Conservation (phyloP, 495 filamentous ascomycete species). For the Talaromyces liani region DNA sequence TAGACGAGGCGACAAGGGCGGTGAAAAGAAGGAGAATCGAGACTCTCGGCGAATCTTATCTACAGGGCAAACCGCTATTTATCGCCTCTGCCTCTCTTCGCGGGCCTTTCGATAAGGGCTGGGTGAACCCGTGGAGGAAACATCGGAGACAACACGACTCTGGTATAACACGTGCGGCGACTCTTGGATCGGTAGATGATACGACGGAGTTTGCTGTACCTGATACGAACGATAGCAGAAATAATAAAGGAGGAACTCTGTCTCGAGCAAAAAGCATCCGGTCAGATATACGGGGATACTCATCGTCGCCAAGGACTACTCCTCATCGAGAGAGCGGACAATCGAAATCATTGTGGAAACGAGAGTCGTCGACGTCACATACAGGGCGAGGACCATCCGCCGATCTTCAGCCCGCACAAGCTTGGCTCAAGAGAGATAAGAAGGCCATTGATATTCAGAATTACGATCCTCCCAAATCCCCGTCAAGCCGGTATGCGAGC, state of each 20-base stretch:
- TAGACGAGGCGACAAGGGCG: slow-evolving; percentile 35
- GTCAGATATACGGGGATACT: neutral
- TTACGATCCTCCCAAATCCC: slow-evolving; percentile 36
- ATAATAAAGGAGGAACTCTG: neutral
- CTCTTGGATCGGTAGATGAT: neutral
- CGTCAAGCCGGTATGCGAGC: slow-evolving; percentile 9
- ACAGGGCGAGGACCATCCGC: neutral
- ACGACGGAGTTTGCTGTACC: neutral
- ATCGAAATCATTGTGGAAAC: neutral
- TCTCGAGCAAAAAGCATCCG: neutral
- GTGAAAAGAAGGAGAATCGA: slow-evolving; percentile 52
- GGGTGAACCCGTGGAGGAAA: slow-evolving; percentile 59
- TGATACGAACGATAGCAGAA: neutral
- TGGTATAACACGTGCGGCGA: neutral
- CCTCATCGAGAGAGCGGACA: neutral
- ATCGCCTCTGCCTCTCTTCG: slow-evolving; percentile 55
- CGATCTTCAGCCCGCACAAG: neutral
- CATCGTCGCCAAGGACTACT: neutral
- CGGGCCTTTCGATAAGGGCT: slow-evolving; percentile 56
- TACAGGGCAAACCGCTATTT: slow-evolving; percentile 48
- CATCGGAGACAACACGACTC: slow-evolving; percentile 13
- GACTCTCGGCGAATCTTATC: slow-evolving; percentile 48
- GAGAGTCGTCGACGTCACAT: neutral
- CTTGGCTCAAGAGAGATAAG: slow-evolving; percentile 36
- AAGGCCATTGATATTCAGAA: slow-evolving; percentile 23